Evolutionary conservation across 495 filamentous ascomycete species (phyloP).

Genomic region (Lineolata rhizophorae): DNA sequence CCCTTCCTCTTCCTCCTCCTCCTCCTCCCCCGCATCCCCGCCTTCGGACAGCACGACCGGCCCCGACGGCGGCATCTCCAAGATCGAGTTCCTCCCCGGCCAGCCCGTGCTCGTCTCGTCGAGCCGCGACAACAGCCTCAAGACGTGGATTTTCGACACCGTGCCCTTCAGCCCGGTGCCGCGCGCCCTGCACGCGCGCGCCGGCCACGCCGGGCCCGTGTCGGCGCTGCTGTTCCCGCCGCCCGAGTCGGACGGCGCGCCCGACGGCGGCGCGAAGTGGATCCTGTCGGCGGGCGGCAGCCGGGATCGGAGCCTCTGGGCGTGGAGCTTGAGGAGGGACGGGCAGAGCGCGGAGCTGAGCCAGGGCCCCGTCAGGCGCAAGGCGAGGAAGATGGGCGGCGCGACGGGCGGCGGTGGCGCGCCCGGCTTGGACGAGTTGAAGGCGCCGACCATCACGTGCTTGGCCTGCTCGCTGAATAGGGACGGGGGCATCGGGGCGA

Average conservation of each 20-base stretch:
- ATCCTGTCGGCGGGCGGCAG: constrained; percentile 76
- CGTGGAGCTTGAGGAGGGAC: constrained; percentile 81
- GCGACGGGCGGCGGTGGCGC: background rate
- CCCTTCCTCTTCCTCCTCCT: constrained; percentile 28
- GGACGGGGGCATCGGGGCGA: constrained; percentile 73
- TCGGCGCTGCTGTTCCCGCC: constrained; percentile 65
- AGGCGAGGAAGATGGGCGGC: constrained; percentile 57
- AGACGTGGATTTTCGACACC: constrained; percentile 87
- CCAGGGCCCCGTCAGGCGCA: constrained; percentile 62
- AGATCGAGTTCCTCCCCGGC: constrained; percentile 73
- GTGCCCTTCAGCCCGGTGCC: constrained; percentile 68
- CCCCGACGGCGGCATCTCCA: constrained; percentile 39
- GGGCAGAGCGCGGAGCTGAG: constrained; percentile 86
- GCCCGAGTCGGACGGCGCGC: constrained; percentile 67
- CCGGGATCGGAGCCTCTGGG: constrained; percentile 77
- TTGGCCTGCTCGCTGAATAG: constrained; percentile 79
- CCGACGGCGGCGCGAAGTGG: constrained; percentile 68
- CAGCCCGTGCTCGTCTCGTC: constrained; percentile 79
- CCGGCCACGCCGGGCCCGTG: constrained; percentile 71
- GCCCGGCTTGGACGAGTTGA: constrained; percentile 46
- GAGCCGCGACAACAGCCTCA: constrained; percentile 80
- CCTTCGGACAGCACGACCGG: constrained; percentile 11
- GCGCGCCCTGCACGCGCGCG: constrained; percentile 58
- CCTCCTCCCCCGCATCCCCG: no score
- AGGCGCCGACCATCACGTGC: constrained; percentile 72